Percentiles rank a stretch among this genome's conserved stretches.
These are phyloP conservation scores for Radiomyces spectabilis DNA, from an alignment of 192 early-diverging fungal genomes.

Conservation along the genomic window DNA sequence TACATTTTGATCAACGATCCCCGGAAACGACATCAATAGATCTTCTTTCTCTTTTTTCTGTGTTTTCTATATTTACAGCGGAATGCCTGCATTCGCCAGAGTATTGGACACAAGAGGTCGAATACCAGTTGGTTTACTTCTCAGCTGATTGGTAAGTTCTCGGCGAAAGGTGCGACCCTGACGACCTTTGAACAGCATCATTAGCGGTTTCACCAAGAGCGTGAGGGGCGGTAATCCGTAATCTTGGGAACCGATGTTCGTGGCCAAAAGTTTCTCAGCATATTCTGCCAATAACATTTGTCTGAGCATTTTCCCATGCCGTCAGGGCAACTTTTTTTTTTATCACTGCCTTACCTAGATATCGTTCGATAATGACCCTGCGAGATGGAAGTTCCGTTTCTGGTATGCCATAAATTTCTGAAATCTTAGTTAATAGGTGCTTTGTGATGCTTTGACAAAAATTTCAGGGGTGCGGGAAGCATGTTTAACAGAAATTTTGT, in stretches of 20 bases:
- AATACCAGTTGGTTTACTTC: neutral
- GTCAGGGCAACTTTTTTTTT: neutral
- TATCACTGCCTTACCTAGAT: neutral
- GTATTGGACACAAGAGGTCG: neutral
- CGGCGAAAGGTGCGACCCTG: constrained; percentile 26
- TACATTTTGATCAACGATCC: too few species aligned
- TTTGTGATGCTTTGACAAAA: too few species aligned
- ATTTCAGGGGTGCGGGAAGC: too few species aligned
- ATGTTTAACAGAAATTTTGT: too few species aligned
- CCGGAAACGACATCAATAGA: neutral
- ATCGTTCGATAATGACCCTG: neutral
- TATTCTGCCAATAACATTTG: constrained; percentile 1
- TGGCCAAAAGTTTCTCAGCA: neutral
- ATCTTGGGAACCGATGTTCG: constrained; percentile 6
- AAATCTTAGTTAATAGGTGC: too few species aligned
- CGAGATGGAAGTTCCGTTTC: too few species aligned
- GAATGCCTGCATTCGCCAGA: neutral
- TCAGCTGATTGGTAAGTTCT: constrained; percentile 13
- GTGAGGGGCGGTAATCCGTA: constrained; percentile 27
- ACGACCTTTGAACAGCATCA: constrained; percentile 33
- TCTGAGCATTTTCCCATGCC: too few species aligned
- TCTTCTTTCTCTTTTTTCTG: neutral
- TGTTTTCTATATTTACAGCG: neutral
- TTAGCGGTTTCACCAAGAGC: constrained; percentile 30
- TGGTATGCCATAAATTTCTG: too few species aligned